Evolutionary conservation across 345 rosid genomes (phyloP), one percentile per base, ranked within the genome.

Genomic region (Microthlaspi erraticum): DNA sequence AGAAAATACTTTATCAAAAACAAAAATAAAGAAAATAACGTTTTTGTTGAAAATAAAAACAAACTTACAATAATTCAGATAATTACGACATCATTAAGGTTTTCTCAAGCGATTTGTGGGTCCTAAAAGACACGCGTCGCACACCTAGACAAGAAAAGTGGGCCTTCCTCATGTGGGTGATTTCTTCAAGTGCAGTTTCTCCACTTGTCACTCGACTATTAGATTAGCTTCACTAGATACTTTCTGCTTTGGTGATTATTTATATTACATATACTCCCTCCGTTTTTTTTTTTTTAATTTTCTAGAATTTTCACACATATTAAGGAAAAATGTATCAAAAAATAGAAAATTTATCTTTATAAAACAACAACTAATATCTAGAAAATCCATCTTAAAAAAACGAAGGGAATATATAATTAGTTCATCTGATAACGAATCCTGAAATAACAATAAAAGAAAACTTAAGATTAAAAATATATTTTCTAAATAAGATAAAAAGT

Each of bases 201-300:
- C 70, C 75, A 63, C 70, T 54, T 68, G 79, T 68, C 73, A 42
- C 38, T 57, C 12, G 2, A 3, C 44, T 62, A 8, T 62, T 68
- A 12, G 64, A 38, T 38, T 68, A 31, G 31, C 49, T 34, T 66
- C 62, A 13, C 38, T 61, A 36, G 9, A 65, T 65, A 73, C 53
- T 74, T 74, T 49, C 64, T 60, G 29, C 42, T 53, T 60, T 33
- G 26, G n/a, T 17, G 3, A 36, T 11, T 72, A 53, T 54, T 54
- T 44, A n/a, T 34, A 36, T 6, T 19, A 52, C 23, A 26, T 71
- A n/a, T n/a, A n/a, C n/a, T n/a, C n/a, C n/a, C n/a, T n/a, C n/a
- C n/a, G n/a, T n/a, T n/a, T n/a, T n/a, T n/a, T n/a, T n/a, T n/a
- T n/a, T n/a, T n/a, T n/a, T n/a, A n/a, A n/a, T n/a, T n/a, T n/a